Evolutionary conservation across 495 filamentous ascomycete genomes (phyloP).

Genomic region (Hyphodiscus hymeniophilus): DNA sequence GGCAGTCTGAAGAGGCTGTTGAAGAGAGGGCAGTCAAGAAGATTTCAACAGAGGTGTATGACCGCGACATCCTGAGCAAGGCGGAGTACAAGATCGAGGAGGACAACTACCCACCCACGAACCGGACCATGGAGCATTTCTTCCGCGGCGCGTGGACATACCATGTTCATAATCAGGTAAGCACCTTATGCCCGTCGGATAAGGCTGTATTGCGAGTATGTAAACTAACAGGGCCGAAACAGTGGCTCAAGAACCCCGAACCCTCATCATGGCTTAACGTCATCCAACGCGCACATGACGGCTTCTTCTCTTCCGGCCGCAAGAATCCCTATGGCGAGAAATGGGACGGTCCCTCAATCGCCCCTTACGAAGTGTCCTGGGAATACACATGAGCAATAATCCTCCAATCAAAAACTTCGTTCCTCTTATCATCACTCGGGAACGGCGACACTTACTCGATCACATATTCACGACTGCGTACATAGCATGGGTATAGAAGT

Average conservation of each 20-base stretch:
- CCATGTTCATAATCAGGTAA: conserved; percentile 51
- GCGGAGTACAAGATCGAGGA: conserved; percentile 33
- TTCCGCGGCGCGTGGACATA: conserved; percentile 50
- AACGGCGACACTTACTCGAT: too few species aligned
- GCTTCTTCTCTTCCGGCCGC: conserved; percentile 37
- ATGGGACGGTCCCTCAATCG: conserved; percentile 37
- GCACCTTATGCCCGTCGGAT: too few species aligned
- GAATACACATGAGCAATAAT: conserved; percentile 19
- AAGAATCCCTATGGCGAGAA: conserved; percentile 46
- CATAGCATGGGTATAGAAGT: too few species aligned
- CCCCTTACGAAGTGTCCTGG: conserved; percentile 16
- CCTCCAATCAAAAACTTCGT: too few species aligned
- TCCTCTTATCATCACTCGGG: too few species aligned
- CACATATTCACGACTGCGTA: too few species aligned
- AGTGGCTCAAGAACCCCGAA: conserved; percentile 29
- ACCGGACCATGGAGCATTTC: conserved; percentile 47
- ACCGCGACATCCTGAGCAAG: conserved; percentile 15
- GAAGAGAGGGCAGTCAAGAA: not conserved
- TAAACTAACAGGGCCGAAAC: conserved; percentile 6
- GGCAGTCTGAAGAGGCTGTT: conserved; percentile 4
- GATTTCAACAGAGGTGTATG: not conserved
- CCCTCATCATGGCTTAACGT: conserved; percentile 50
- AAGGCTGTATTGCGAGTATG: not conserved
- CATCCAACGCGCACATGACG: conserved; percentile 45
- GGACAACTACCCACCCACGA: conserved; percentile 44